A percentile compares a stretch with the other conserved stretches of the same genome.
phyloP scores from a whole-genome alignment of 2,329 filamentous ascomycete genomes.

The Talaromyces rugulosus region DNA sequence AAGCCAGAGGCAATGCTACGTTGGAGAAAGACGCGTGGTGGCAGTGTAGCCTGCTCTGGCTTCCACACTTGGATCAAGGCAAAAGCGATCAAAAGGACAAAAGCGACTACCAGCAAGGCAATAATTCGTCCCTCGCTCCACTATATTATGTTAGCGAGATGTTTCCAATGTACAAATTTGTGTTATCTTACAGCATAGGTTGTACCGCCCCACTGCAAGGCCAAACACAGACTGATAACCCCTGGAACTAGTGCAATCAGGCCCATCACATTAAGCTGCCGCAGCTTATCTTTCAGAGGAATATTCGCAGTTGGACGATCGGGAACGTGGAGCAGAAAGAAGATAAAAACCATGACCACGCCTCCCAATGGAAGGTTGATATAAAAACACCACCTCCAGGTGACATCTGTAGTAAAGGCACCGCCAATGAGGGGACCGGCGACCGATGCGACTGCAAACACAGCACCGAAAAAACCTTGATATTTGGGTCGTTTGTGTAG shows the following conservation, averaged over 20 bases:
- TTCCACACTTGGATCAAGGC: constrained; percentile 31
- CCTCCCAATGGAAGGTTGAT: constrained; percentile 29
- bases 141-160: background rate
- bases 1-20: constrained; percentile 30
- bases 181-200: constrained; percentile 19
- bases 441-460: constrained; percentile 25
- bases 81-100: constrained; percentile 32
- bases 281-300: background rate
- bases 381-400: constrained; percentile 35
- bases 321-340: background rate
- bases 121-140: constrained; percentile 42
- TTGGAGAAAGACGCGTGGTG: constrained; percentile 32
- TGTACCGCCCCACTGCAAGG: constrained; percentile 43
- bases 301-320: background rate
- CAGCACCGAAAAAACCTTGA: constrained; percentile 56
- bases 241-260: constrained; percentile 34
- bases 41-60: constrained; percentile 39
- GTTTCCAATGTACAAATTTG: background rate
- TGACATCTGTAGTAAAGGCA: constrained; percentile 26
- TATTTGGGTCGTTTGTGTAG: constrained; percentile 42
- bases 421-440: constrained; percentile 27
- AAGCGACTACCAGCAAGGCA: constrained; percentile 42
- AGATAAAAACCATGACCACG: constrained; percentile 15
- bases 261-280: constrained; percentile 42
- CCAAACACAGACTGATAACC: constrained; percentile 40